Evolutionary conservation across 2,329 filamentous ascomycete genomes (phyloP), one percentile per base, ranked within the genome.

Genomic region (Beauveria caledonica): DNA sequence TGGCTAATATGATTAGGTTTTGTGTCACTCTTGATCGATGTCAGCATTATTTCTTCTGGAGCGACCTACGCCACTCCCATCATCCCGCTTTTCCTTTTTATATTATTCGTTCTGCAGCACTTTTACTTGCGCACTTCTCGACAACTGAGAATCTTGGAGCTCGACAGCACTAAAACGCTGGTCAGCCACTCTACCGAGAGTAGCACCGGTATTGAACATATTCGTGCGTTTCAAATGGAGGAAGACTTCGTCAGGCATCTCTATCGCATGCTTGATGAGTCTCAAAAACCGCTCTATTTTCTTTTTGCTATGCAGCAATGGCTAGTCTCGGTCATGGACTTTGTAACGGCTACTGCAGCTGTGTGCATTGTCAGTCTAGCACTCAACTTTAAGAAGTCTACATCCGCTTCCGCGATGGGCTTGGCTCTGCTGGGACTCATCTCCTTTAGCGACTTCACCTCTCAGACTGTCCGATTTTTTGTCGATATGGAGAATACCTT

Each of bases 181-280:
- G 73, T 72, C 50, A 68, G 68, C 0, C 67, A 69, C 29, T 71
- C 76, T 23, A 68, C 73, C 19, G 80, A 82, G 61, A 76, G 76
- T 4, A 63, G 78, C 0, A 70, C 71, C 11, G 79, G 79, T 0
- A 62, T 81, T 1, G 64, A 72, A 0, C 80, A 78, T 0, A 78
- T 83, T 48, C 75, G 81, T 17, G 79, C 81, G 1, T 83, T 83
- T 60, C 76, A 77, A 3, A 85, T 81, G 82, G 71, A 78, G 45
- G 66, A 70, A 2, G 66, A 70, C 5, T 74, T 77, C 57, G 69
- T 74, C 33, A 64, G 74, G 25, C 74, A 74, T 60, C 81, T 79
- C 58, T 68, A 76, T n/a, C 62, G 65, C 3, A 70, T 81, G 0
- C 68, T 85, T 1, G 77, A 85, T 61, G 66, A 70, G 7, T 80